Base-by-base conservation (phyloP, 1,284 basidiomycete species). In the Puccinia hordei region DNA sequence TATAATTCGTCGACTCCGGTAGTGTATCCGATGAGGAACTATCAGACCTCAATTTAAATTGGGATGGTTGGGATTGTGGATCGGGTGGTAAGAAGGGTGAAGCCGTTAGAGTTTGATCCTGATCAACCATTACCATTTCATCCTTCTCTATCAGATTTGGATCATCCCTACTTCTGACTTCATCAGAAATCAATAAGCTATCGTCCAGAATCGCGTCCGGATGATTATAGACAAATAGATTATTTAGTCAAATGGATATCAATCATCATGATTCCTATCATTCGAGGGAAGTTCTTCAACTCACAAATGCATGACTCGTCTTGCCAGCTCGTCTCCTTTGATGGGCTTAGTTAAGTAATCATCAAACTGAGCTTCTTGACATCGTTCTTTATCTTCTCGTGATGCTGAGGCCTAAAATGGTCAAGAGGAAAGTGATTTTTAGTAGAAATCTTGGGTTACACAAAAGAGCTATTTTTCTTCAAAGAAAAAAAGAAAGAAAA, bases 301-400 rank as follows among this genome's bases (percentile, higher is more conserved):
- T 33, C 53, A 76, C 73, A 76, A 76, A 65, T 63, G 49, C 17
- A 66, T 19, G 5, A 76, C 38, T 19, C 73, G 27, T 53, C 55
- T 33, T 79, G 84, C 84, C 8, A 85, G 81, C 5, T 83, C 83
- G 4, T 80, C 81, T 38, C 82, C 82, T 82, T 84, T 85, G 75
- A 85, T 83, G 19, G 84, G 84, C 73, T 85, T 85, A 22, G 82
- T 82, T 30, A 85, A 82, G 55, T 84, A 85, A 69, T 85, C 84
- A 15, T 82, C 82, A 84, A 85, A 85, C 51, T 84, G 83, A 6
- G 63, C 63, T 69, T 78, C 65, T 35, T 53, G 10, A 41, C 84
- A 85, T 72, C 83, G 83, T 72, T 85, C 84, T 49, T 84, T 83
- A 71, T 85, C 84, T 49, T 84, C 84, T 15, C 82, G 82, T 59